These are phyloP conservation scores for Fomitiporia mediterranea DNA, from an alignment of 1,284 basidiomycete species.

Conservation along the genomic window DNA sequence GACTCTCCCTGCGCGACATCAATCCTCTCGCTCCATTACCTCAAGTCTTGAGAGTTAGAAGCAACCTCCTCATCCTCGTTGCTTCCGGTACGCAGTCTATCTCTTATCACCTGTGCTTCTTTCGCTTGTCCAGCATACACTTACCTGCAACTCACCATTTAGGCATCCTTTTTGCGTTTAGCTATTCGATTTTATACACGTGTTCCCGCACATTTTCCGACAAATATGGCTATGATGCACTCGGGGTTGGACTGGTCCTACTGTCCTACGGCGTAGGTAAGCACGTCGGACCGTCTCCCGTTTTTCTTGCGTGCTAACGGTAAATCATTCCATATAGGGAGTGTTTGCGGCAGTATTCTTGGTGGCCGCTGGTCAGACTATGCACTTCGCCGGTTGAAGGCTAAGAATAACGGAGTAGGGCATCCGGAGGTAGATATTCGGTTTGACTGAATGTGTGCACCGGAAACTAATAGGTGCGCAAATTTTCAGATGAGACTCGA, in stretches of 20 bases:
- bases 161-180: slow-evolving; percentile 74
- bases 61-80: slow-evolving; percentile 64
- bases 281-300: slow-evolving; percentile 21
- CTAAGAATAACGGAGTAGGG: slow-evolving; percentile 54
- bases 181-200: slow-evolving; percentile 68
- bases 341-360: slow-evolving; percentile 61
- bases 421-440: slow-evolving; percentile 55
- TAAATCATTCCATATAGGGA: slow-evolving; percentile 38
- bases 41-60: slow-evolving; percentile 51
- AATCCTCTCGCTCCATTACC: slow-evolving; percentile 65
- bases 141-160: neutral
- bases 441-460: neutral
- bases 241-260: slow-evolving; percentile 72
- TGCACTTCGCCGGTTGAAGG: slow-evolving; percentile 51
- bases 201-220: slow-evolving; percentile 61
- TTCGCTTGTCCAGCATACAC: neutral
- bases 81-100: slow-evolving; percentile 60
- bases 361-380: slow-evolving; percentile 79
- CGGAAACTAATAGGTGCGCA: neutral
- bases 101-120: neutral
- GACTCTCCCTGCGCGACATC: slow-evolving; percentile 62
- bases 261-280: slow-evolving; percentile 70
- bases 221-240: slow-evolving; percentile 64
- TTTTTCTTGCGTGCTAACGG: neutral
- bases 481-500: slow-evolving; percentile 61